phyloP scores from a whole-genome alignment of 495 filamentous ascomycete species.

The Penicillium arizonense region DNA sequence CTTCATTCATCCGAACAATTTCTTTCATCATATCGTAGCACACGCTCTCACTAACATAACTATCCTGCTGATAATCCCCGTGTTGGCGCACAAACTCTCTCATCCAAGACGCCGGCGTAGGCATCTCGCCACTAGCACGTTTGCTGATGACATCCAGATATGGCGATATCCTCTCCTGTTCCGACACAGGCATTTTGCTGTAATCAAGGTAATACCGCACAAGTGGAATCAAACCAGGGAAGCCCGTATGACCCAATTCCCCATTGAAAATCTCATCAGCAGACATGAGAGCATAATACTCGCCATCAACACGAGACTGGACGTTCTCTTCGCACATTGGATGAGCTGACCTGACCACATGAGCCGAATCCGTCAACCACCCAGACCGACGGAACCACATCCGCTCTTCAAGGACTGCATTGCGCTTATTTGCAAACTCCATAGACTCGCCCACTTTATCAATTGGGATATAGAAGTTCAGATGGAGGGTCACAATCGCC shows the following conservation, averaged over 20 bases:
- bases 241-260: slow-evolving; percentile 4
- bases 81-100: slow-evolving; percentile 69
- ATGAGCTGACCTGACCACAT: slow-evolving; percentile 49
- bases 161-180: slow-evolving; percentile 68
- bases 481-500: not conserved
- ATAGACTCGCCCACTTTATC: slow-evolving; percentile 68
- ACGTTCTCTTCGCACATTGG: not conserved
- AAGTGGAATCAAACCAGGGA: slow-evolving; percentile 80
- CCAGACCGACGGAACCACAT: slow-evolving; percentile 67
- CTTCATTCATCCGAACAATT: slow-evolving; percentile 35
- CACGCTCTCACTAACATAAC: slow-evolving; percentile 67
- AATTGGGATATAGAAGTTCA: slow-evolving; percentile 73
- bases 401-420: slow-evolving; percentile 70
- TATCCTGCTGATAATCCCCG: slow-evolving; percentile 65
- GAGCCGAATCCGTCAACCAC: slow-evolving; percentile 49
- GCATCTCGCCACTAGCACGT: slow-evolving; percentile 73
- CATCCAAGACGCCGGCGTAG: slow-evolving; percentile 83
- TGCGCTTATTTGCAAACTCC: slow-evolving; percentile 75
- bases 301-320: slow-evolving; percentile 57
- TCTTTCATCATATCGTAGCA: slow-evolving; percentile 73
- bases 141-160: slow-evolving; percentile 78
- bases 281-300: slow-evolving; percentile 72
- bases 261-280: slow-evolving; percentile 87
- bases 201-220: slow-evolving; percentile 83
- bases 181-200: slow-evolving; percentile 78